phyloP scores from a whole-genome alignment of 192 early-diverging fungal genomes.

The Coemansia aciculifera region DNA sequence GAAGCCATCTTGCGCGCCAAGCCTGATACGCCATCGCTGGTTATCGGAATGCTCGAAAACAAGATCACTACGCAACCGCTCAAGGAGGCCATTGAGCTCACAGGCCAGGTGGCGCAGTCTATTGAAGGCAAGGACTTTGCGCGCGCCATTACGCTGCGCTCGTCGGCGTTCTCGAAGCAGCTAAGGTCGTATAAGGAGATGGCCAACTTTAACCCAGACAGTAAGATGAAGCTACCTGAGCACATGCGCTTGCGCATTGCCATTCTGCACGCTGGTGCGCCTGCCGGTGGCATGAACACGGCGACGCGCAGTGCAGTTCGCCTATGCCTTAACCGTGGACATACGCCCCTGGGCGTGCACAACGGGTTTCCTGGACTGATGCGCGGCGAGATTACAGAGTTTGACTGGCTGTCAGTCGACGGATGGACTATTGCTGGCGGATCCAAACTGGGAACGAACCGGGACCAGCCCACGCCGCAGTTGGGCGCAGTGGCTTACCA shows the following conservation, averaged over 20 bases:
- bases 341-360: conserved; percentile 81
- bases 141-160: conserved; percentile 86
- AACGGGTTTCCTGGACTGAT: conserved; percentile 93
- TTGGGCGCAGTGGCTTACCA: conserved; percentile 89
- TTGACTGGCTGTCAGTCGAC: conserved; percentile 83
- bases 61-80: conserved; percentile 81
- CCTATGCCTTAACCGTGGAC: conserved; percentile 83
- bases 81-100: conserved; percentile 91
- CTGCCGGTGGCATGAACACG: conserved; percentile 97
- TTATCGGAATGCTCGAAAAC: conserved; percentile 93
- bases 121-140: conserved; percentile 82
- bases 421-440: conserved; percentile 93
- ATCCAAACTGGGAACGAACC: conserved; percentile 91
- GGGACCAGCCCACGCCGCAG: conserved; percentile 82
- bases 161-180: conserved; percentile 76
- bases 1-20: conserved; percentile 86
- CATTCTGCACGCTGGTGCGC: conserved; percentile 92
- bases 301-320: conserved; percentile 87
- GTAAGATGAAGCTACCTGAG: conserved; percentile 47
- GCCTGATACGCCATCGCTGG: conserved; percentile 82
- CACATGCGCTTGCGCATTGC: conserved; percentile 74
- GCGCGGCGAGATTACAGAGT: conserved; percentile 72
- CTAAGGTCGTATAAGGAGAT: conserved; percentile 66
- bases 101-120: conserved; percentile 81
- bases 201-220: conserved; percentile 47